Percentiles rank a stretch among this genome's conserved stretches.
Evolutionary conservation across 2,329 filamentous ascomycete genomes (phyloP).

Genomic region (Celoporthe dispersa): DNA sequence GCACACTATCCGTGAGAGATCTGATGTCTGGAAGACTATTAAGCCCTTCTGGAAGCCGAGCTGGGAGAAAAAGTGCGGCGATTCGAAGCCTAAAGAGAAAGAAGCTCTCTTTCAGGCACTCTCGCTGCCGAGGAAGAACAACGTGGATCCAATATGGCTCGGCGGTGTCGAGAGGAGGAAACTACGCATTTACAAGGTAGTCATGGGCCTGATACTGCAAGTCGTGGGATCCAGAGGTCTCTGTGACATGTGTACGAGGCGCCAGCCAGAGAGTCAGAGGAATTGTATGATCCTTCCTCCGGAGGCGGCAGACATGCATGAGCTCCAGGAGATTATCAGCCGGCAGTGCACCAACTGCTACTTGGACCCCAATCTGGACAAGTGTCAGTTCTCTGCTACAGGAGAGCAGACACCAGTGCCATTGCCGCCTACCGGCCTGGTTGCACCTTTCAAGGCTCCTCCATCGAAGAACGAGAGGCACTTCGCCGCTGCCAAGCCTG

Average conservation of each 20-base stretch:
- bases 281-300: constrained; percentile 20
- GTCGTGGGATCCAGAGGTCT: constrained; percentile 2
- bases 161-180: background rate
- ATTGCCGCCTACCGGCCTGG: background rate
- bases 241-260: constrained; percentile 9
- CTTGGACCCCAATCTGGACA: background rate
- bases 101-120: constrained; percentile 18
- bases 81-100: background rate
- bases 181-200: background rate
- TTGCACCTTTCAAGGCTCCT: background rate
- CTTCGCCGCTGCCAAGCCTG: background rate
- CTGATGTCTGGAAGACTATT: background rate
- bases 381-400: constrained; percentile 1
- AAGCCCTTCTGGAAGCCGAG: too few species aligned
- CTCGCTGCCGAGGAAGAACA: constrained; percentile 6
- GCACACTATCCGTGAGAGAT: background rate
- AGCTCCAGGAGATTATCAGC: constrained; percentile 15
- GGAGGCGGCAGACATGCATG: constrained; percentile 8
- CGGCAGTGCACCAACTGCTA: constrained; percentile 18
- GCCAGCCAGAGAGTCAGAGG: background rate
- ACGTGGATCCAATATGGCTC: constrained; percentile 11
- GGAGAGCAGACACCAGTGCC: constrained; percentile 13
- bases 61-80: background rate
- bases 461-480: background rate
- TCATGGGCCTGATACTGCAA: constrained; percentile 13